A percentile compares a stretch with the other conserved stretches of the same genome.
Evolutionary conservation across 2,329 filamentous ascomycete species (phyloP).

Genomic region (Fusarium haematococcum): DNA sequence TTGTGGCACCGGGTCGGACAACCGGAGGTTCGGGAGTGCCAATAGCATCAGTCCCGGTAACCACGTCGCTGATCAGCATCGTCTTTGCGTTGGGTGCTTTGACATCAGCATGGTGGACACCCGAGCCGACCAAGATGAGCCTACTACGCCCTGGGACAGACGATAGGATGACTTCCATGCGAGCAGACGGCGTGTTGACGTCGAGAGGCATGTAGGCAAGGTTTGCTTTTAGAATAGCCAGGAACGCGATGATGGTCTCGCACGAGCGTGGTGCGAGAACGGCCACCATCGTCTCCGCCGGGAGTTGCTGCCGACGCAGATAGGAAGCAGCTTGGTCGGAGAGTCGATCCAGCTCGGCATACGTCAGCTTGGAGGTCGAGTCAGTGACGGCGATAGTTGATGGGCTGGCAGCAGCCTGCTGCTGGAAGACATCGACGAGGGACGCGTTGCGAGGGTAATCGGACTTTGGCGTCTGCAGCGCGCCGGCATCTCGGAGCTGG

Average conservation of each 20-base stretch:
- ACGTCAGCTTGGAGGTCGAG: constrained; percentile 24
- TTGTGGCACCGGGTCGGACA: not conserved
- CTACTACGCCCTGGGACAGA: too few relatives aligned
- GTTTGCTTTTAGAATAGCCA: constrained; percentile 44
- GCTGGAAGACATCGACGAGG: constrained; percentile 14
- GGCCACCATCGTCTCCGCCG: constrained; percentile 29
- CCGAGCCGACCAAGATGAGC: too few relatives aligned
- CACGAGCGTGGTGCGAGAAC: constrained; percentile 36
- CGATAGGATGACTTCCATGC: constrained; percentile 36
- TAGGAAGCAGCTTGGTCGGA: constrained; percentile 33
- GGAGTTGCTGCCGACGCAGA: constrained; percentile 12
- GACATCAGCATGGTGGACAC: too few relatives aligned
- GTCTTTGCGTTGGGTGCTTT: too few relatives aligned
- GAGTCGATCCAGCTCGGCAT: constrained; percentile 23
- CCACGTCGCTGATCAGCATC: too few relatives aligned
- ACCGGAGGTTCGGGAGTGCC: too few relatives aligned
- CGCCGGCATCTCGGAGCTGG: constrained; percentile 19
- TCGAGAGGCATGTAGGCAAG: constrained; percentile 44
- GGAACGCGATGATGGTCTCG: constrained; percentile 34
- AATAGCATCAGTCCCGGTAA: too few relatives aligned
- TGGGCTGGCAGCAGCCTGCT: not conserved
- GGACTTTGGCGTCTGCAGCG: constrained; percentile 18
- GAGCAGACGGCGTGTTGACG: constrained; percentile 21
- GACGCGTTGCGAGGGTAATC: constrained; percentile 34
- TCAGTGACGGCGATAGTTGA: not conserved